A percentile compares a stretch with the other conserved stretches of the same genome.
phyloP scores from a whole-genome alignment of 345 rosid genomes.

The Pistacia atlantica region DNA sequence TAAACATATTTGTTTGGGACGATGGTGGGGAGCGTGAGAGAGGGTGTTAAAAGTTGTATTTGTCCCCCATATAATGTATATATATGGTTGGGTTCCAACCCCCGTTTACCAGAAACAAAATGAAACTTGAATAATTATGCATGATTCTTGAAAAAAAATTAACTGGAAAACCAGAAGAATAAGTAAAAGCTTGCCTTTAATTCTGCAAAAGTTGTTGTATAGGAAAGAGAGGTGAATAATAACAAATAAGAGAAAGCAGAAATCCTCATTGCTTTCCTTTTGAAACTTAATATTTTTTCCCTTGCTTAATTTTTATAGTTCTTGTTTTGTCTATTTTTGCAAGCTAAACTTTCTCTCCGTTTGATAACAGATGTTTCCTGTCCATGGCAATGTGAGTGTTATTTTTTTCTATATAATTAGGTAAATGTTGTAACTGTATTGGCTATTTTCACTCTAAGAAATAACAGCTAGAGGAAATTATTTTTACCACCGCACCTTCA shows the following conservation, averaged over 20 bases:
- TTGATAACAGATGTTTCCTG: neutral
- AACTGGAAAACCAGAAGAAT: neutral
- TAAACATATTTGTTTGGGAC: too few species aligned
- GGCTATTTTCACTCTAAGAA: too few species aligned
- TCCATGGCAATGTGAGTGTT: too few species aligned
- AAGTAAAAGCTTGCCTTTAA: slow-evolving; percentile 35
- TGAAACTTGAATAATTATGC: neutral
- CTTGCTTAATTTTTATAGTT: slow-evolving; percentile 18
- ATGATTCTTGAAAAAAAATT: too few species aligned
- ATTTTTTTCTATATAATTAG: too few species aligned
- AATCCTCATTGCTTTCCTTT: slow-evolving; percentile 32
- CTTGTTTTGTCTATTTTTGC: slow-evolving; percentile 10
- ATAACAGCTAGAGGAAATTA: too few species aligned
- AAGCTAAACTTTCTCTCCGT: slow-evolving; percentile 2
- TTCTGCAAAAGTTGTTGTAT: slow-evolving; percentile 37
- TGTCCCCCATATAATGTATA: too few species aligned
- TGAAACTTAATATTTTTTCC: neutral
- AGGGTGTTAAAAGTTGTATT: too few species aligned
- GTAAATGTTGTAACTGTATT: too few species aligned
- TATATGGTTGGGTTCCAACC: too few species aligned
- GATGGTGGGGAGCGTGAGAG: too few species aligned
- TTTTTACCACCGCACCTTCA: too few species aligned
- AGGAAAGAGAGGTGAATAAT: slow-evolving; percentile 27
- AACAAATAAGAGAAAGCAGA: slow-evolving; percentile 22
- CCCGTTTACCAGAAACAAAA: neutral